phyloP scores from a whole-genome alignment of 2,329 filamentous ascomycete species.

The Diplodia corticola region DNA sequence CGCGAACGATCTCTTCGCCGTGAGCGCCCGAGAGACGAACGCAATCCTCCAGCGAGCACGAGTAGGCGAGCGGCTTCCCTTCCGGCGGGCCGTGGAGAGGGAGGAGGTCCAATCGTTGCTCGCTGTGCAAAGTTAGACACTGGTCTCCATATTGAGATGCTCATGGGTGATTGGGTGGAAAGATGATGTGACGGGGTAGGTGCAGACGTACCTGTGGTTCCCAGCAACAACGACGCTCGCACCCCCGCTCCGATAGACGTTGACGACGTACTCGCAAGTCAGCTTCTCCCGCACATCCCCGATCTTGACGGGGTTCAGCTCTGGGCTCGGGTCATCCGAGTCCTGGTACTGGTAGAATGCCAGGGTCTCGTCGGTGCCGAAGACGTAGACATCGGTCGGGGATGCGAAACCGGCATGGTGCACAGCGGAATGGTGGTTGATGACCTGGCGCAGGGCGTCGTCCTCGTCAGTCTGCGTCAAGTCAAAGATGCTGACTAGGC shows the following conservation, averaged over 20 bases:
- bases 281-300: constrained; percentile 69
- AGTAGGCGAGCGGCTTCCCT: constrained; percentile 33
- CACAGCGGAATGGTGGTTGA: constrained; percentile 74
- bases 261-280: constrained; percentile 72
- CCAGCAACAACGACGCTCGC: constrained; percentile 65
- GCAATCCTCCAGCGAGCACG: constrained; percentile 31
- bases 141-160: no score
- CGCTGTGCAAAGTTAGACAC: constrained; percentile 26
- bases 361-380: constrained; percentile 77
- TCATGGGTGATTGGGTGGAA: no score
- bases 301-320: constrained; percentile 51
- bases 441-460: constrained; percentile 73
- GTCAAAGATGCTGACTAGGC: constrained; percentile 76
- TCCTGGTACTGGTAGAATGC: constrained; percentile 71
- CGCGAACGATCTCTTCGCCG: constrained; percentile 51
- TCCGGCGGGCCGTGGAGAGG: constrained; percentile 30
- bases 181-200: no score
- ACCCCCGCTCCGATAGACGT: constrained; percentile 62
- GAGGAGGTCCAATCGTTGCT: constrained; percentile 34
- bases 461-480: constrained; percentile 66
- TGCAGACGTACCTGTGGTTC: constrained; percentile 63
- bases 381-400: constrained; percentile 63
- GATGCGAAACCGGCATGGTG: constrained; percentile 67
- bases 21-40: constrained; percentile 45
- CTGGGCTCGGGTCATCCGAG: constrained; percentile 45